Conservation (phyloP, 139 green algal genomes). For the Micromonas pusilla region DNA sequence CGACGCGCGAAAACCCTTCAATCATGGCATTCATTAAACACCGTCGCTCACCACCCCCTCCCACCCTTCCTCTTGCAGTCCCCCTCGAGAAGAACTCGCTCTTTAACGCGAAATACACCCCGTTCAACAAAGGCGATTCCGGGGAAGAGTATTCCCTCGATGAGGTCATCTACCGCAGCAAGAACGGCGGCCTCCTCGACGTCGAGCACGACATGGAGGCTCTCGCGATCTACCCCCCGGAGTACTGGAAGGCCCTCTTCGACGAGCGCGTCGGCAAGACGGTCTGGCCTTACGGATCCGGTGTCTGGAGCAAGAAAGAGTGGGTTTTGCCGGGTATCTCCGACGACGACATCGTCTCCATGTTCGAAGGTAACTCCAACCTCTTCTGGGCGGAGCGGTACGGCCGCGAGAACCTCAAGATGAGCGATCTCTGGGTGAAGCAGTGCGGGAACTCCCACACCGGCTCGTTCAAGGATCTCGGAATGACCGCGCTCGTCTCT, state of each 20-base stretch:
- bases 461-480: conserved; percentile 97
- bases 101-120: conserved; percentile 88
- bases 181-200: conserved; percentile 81
- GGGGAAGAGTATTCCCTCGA: conserved; percentile 87
- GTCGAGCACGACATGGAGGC: conserved; percentile 93
- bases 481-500: conserved; percentile 96
- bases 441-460: conserved; percentile 99
- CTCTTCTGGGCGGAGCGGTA: conserved; percentile 99
- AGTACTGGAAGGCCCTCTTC: conserved; percentile 93
- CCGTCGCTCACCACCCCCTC: too few species aligned
- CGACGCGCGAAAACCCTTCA: background rate
- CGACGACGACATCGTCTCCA: conserved; percentile 92
- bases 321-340: conserved; percentile 88
- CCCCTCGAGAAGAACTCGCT: conserved; percentile 42
- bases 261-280: conserved; percentile 84
- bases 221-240: conserved; percentile 68
- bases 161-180: conserved; percentile 80
- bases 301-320: conserved; percentile 99
- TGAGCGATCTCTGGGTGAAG: conserved; percentile 99
- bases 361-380: conserved; percentile 99
- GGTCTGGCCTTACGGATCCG: conserved; percentile 90
- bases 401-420: conserved; percentile 80
- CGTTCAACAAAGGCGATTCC: conserved; percentile 65
- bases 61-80: background rate
- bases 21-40: too few species aligned